phyloP scores from a whole-genome alignment of 2,329 filamentous ascomycete genomes.

The Xylaria multiplex region DNA sequence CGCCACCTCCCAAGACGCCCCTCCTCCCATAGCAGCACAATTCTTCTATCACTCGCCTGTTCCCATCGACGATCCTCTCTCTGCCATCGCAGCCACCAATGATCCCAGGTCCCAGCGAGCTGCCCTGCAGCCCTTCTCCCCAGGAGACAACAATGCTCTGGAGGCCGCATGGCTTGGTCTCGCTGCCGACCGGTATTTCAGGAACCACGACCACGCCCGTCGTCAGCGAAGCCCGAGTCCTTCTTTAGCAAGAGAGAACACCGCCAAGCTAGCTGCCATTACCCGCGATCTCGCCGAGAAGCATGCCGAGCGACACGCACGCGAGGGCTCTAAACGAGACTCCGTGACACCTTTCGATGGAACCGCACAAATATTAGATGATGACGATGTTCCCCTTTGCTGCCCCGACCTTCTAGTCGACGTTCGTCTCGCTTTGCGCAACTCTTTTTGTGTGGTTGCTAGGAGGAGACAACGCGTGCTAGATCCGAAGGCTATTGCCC shows the following conservation, averaged over 20 bases:
- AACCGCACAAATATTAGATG: slow-evolving; percentile 44
- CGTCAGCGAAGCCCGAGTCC: slow-evolving; percentile 50
- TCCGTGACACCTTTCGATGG: slow-evolving; percentile 45
- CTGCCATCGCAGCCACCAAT: slow-evolving; percentile 62
- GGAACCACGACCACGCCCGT: slow-evolving; percentile 57
- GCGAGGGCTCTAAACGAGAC: slow-evolving; percentile 50
- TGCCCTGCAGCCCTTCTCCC: slow-evolving; percentile 80
- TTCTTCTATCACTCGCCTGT: slow-evolving; percentile 88
- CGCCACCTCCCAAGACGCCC: slow-evolving; percentile 58
- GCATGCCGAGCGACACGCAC: slow-evolving; percentile 60
- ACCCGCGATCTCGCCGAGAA: slow-evolving; percentile 56
- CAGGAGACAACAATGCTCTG: slow-evolving; percentile 80
- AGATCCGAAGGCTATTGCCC: slow-evolving; percentile 56
- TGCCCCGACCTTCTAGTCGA: slow-evolving; percentile 61
- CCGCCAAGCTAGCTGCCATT: slow-evolving; percentile 52
- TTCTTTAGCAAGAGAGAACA: slow-evolving; percentile 50
- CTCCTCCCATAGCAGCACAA: slow-evolving; percentile 71
- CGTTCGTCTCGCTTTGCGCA: slow-evolving; percentile 58
- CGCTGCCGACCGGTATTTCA: slow-evolving; percentile 58
- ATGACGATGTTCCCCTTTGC: slow-evolving; percentile 54
- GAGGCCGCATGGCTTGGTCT: slow-evolving; percentile 81
- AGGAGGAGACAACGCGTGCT: slow-evolving; percentile 55
- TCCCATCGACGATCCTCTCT: slow-evolving; percentile 89
- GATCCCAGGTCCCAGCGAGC: slow-evolving; percentile 65
- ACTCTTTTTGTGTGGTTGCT: slow-evolving; percentile 61